Base-by-base conservation (phyloP, 148 eudicot genomes). In the Fagopyrum tataricum region DNA sequence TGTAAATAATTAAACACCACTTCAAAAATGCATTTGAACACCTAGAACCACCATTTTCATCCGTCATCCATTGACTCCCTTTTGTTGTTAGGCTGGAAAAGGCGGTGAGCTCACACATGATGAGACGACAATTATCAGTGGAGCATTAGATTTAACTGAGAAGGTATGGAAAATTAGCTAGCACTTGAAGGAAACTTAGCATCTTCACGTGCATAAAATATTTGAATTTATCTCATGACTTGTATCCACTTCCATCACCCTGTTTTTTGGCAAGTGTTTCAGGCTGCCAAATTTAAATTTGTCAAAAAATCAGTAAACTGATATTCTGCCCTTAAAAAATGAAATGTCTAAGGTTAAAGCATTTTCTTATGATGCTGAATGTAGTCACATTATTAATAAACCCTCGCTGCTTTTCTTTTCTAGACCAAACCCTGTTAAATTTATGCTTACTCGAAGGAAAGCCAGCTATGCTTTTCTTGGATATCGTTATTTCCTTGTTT, bases 61-160 rank as follows among this genome's bases (percentile, higher is more conserved):
- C 66, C 9, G 40, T 23, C 13, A 12, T 8, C 37, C 20, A 37
- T 26, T 61, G 69, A 37, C 69, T 14, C 43, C 9, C 7, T 5
- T 64, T 31, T 71, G 48, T 59, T 52, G 78, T 48, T 56, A 84
- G 86, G 86, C 82, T 74, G 86, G 86, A 43, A 84, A 84, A 75
- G 86, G 86, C 53, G 86, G 86, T 21, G 86, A 84, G 52, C 84
- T 84, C 49, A 78, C 83, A 23, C 86, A 83, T 58, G 84, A 83
- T 73, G 86, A 83, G 74, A 81, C 86, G 20, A 84, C 82, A 13
- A 84, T 84, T 47, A 84, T 84, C 48, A 84, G 86, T 72, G 86
- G 86, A 66, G 86, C 86, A 39, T 75, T 84, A 41, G 86, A 84
- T 78, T 79, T 84, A 76, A 84, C 84, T 0, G 87, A 84, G 75